Evolutionary conservation across 768 basidiomycete genomes (phyloP), one percentile per base, ranked within the genome.

Genomic region (Udeniomyces megalosporus): DNA sequence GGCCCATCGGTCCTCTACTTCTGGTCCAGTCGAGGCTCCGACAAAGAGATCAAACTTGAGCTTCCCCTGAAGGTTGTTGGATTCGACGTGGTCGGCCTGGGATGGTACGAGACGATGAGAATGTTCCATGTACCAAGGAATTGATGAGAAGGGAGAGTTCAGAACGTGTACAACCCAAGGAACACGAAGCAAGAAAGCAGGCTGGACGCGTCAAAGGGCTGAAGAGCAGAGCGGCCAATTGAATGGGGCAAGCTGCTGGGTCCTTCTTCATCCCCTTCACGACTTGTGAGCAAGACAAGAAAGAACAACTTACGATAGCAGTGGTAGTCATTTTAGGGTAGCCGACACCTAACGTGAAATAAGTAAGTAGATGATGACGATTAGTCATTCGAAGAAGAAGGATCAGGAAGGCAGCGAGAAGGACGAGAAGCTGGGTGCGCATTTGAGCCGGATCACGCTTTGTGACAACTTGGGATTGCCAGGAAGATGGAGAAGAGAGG

Each of bases 51-150:
- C 61, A 62, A 71, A 71, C 55, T 67, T 68, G 32, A 69, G 46
- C 60, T 70, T 52, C 2, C 66, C 70, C 48, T 71, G 70, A 8
- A 71, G 58, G 52, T 63, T 64, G 42, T 71, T 66, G 28, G 58
- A 24, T 61, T 70, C 69, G 56, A 71, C 69, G 32, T 70, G 70
- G 51, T 71, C 66, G 0, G 70, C 70, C 58, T 59, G 31, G n/a
- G 47, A 4, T 20, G n/a, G 10, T 24, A 46, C 46, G 45, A 58
- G 32, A 42, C 17, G 10, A 42, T 42, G 38, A n/a, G n/a, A n/a
- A n/a, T 42, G 8, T 8, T 42, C 17, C 38, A 17, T 42, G 38
- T 42, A 42, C 10, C 17, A n/a, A n/a, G n/a, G 38, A 42, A 17
- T 42, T 42, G 38, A 42, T 42, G 38, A 42, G 10, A 42, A 42